These are phyloP conservation scores for Verticillium tricorpus DNA, from an alignment of 2,329 filamentous ascomycete species.

Conservation along the genomic window DNA sequence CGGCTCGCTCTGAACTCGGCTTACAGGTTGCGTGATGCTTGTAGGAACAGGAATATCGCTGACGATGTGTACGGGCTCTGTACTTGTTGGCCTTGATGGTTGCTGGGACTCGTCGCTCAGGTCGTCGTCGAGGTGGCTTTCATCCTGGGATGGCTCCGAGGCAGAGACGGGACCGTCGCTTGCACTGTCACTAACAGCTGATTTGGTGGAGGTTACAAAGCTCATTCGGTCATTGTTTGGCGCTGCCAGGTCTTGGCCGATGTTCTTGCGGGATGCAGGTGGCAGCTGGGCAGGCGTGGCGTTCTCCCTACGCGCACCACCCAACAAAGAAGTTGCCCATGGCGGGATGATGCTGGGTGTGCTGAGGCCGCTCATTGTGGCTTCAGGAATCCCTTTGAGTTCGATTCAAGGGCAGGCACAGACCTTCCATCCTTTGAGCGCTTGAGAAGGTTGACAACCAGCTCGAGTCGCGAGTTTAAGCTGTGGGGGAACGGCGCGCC, in stretches of 20 bases:
- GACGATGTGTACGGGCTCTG: slow-evolving; percentile 11
- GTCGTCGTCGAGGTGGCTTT: neutral
- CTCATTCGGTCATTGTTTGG: neutral
- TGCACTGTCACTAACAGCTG: neutral
- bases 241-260: neutral
- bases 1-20: neutral
- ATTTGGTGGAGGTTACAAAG: neutral
- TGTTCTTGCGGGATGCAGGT: neutral
- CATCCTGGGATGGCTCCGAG: neutral
- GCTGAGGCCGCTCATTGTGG: neutral
- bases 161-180: too few species aligned
- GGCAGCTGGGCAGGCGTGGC: neutral
- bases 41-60: slow-evolving; percentile 15
- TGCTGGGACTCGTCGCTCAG: neutral
- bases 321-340: neutral
- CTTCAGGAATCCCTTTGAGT: neutral
- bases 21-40: too few species aligned
- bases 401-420: neutral
- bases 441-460: too few species aligned
- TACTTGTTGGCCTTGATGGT: neutral
- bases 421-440: too few species aligned
- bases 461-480: too few species aligned
- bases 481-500: too few species aligned
- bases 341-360: neutral
- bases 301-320: neutral